A percentile compares a stretch with the other conserved stretches of the same genome.
Conservation (phyloP, 768 basidiomycete species). For the Xerocomus spinulosus region DNA sequence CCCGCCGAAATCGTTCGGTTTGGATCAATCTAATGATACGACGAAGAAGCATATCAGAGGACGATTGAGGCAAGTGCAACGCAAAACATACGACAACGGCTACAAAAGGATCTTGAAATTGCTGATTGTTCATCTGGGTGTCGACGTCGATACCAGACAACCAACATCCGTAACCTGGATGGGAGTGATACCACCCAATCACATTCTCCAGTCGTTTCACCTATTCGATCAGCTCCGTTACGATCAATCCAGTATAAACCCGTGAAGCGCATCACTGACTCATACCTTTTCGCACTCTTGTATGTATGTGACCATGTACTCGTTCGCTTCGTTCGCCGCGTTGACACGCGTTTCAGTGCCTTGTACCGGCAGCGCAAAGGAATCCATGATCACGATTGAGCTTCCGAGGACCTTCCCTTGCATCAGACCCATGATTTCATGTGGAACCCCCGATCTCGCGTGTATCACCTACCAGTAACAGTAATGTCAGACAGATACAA, state of each 20-base stretch:
- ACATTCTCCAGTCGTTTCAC: conserved; percentile 82
- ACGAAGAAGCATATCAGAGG: not conserved
- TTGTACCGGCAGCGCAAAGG: conserved; percentile 94
- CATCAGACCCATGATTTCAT: conserved; percentile 99
- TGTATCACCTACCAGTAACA: conserved; percentile 76
- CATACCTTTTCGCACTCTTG: conserved; percentile 74
- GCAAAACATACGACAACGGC: conserved; percentile 78
- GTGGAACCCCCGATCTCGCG: conserved; percentile 92
- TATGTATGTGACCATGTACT: conserved; percentile 97
- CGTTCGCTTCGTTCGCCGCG: conserved; percentile 91
- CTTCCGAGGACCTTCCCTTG: conserved; percentile 89
- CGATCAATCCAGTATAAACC: not conserved
- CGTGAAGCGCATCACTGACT: not conserved
- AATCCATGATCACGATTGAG: conserved; percentile 85
- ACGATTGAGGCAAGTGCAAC: no score
- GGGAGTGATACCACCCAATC: conserved; percentile 98
- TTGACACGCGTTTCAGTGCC: conserved; percentile 98
- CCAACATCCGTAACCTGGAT: conserved; percentile 99
- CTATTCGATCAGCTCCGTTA: conserved; percentile 33
- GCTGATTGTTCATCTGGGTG: conserved; percentile 94
- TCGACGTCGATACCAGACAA: conserved; percentile 97
- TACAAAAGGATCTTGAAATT: conserved; percentile 93
- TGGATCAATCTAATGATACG: conserved; percentile 76
- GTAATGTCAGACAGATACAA: not conserved
- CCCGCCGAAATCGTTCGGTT: conserved; percentile 98